Conservation (phyloP, 2,329 filamentous ascomycete genomes). For the Exophiala aquamarina region DNA sequence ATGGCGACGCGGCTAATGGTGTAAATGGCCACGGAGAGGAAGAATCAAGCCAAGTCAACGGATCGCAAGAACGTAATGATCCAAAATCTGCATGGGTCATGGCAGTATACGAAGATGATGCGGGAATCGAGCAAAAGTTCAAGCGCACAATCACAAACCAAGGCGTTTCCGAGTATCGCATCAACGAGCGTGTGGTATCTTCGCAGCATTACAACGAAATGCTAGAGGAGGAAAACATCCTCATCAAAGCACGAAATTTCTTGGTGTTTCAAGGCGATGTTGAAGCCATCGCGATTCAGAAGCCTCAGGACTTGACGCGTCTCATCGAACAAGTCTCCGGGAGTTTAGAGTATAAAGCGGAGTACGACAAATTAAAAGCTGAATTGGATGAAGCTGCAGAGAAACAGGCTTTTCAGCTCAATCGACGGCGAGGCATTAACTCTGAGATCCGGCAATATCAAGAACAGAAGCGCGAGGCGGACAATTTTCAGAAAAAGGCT, state of each 20-base stretch:
- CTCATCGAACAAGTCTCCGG: conserved; percentile 98
- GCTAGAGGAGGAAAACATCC: conserved; percentile 88
- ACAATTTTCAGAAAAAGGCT: conserved; percentile 87
- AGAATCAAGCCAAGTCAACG: conserved; percentile 60
- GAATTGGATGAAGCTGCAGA: conserved; percentile 85
- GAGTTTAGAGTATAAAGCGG: conserved; percentile 87
- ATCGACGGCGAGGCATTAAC: conserved; percentile 89
- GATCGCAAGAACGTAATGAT: conserved; percentile 64
- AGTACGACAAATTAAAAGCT: conserved; percentile 87
- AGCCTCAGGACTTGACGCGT: conserved; percentile 86
- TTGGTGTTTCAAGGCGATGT: conserved; percentile 98
- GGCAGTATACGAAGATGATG: conserved; percentile 98
- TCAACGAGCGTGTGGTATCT: conserved; percentile 87
- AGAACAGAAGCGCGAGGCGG: conserved; percentile 93
- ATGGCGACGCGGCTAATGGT: conserved; percentile 66
- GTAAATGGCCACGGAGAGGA: conserved; percentile 65
- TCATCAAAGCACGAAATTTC: conserved; percentile 98
- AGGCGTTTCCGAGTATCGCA: conserved; percentile 91
- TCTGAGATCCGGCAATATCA: conserved; percentile 97
- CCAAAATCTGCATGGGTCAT: conserved; percentile 98
- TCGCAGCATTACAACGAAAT: conserved; percentile 92
- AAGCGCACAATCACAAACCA: conserved; percentile 88
- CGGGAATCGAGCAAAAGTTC: conserved; percentile 92
- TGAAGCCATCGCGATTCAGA: conserved; percentile 93
- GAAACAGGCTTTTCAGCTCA: conserved; percentile 83